Evolutionary conservation across 192 early-diverging fungal species (phyloP), one percentile per base, ranked within the genome.

Genomic region (Mortierella claussenii): DNA sequence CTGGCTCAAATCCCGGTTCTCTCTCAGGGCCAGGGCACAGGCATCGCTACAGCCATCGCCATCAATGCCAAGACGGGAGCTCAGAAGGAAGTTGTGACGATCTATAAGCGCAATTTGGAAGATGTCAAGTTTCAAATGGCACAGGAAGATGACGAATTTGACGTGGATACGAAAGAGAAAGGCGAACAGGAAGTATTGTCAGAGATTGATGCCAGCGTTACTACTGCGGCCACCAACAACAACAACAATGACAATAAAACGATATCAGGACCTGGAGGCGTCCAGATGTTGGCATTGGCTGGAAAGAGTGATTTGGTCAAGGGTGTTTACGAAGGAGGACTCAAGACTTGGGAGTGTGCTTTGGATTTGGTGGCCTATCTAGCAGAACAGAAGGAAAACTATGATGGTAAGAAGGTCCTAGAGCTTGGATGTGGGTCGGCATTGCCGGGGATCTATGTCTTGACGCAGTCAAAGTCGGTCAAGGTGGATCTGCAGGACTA

Each of bases 311-410:
- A 98, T 78, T 70, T 98, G 5, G 88, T 98, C 34, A 85, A 87
- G 54, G 95, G 95, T 13, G 91, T 94, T 4, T 98, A 98, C 65
- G 97, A 97, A 71, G 97, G 90, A 40, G 97, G 97, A 13, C 86
- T 97, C 57, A 98, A 98, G 80, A 98, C 97, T 0, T 98, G 97
- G 97, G 97, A 98, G 69, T 97, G 96, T 71, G 88, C 93, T 10
- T 59, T 93, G 31, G 97, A 98, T 82, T 79, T 98, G 51, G 86
- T 96, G 20, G 73, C 86, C 47, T 94, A 88, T 60, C 68, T 95
- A 20, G 79, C 86, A 21, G 70, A 79, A 20, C 74, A 86, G 24
- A 67, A 64, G 20, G 58, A 69, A 13, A 45, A 75, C 21, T 63
- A 79, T 42, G 69, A 66, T 26, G 69, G 63, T 44, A 85, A 86